Base-by-base conservation (phyloP, 257 asterid species). In the Plantago major region DNA sequence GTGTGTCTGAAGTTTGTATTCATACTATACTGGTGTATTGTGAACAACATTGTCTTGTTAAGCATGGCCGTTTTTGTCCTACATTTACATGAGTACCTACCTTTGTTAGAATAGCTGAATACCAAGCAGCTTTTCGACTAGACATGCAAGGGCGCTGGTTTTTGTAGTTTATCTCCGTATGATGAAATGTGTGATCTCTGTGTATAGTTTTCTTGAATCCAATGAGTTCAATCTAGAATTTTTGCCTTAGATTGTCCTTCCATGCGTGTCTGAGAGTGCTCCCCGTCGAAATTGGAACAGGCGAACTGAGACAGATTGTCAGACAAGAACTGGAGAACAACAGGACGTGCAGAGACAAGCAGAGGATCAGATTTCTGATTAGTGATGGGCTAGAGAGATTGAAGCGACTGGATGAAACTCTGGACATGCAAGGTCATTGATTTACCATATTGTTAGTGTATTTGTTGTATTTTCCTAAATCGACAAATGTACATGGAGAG, bases 401-500 rank as follows among this genome's bases (percentile, higher is more conserved):
- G 68, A 92, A 86, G 84, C 84, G 80, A 0, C 69, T 92, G 69
- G 89, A 86, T 46, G 96, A 89, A 80, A 92, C 86, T 6, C 96
- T 92, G 42, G 94, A 92, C 73, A 89, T 92, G 97, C 99, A 92
- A 74, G 99, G 97, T 16, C 85, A 56, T 30, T 84, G 55, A 60
- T 64, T 19, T 43, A 16, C n/a, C 12, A 33, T 60, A 22, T 10
- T 18, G 46, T 49, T 59, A 40, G 9, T 44, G 30, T 18, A 42
- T 46, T 43, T 60, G 43, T 62, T 67, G 61, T 55, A 66, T 49
- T 42, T 10, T 52, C 16, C 8, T 40, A 10, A 11, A 13, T 60
- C 18, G 46, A 48, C 3, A 1, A 8, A 1, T 17, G 30, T 22
- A 11, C 8, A 37, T 68, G 14, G 33, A 7, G 10, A 45, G 10